Conservation (phyloP, 2,329 filamentous ascomycete genomes). For the Arthrobotrys sphaeroides region DNA sequence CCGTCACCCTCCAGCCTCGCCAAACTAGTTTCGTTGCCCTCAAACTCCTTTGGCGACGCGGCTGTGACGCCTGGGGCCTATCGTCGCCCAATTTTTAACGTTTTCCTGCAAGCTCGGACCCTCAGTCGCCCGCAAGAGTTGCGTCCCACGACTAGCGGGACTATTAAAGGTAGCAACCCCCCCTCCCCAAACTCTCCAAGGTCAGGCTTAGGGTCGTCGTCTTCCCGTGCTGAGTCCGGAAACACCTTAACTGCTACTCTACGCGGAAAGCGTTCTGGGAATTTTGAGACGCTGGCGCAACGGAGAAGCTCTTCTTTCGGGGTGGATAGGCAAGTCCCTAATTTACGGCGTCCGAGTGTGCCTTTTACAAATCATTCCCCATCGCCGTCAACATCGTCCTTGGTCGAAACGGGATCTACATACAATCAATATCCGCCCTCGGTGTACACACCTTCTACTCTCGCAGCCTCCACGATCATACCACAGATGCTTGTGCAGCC, state of each 20-base stretch:
- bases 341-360: conserved; percentile 74
- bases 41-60: conserved; percentile 81
- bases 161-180: conserved; percentile 66
- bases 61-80: conserved; percentile 65
- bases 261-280: conserved; percentile 91
- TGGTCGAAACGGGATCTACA: conserved; percentile 64
- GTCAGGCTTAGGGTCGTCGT: conserved; percentile 55
- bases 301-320: conserved; percentile 93
- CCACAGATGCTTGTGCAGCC: conserved; percentile 82
- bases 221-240: conserved; percentile 80
- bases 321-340: conserved; percentile 72
- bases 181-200: conserved; percentile 66
- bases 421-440: conserved; percentile 77
- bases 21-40: conserved; percentile 89
- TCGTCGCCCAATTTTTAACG: conserved; percentile 83
- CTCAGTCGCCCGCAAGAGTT: conserved; percentile 72
- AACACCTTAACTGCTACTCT: conserved; percentile 86
- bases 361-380: conserved; percentile 75
- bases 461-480: conserved; percentile 87
- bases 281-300: conserved; percentile 80
- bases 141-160: conserved; percentile 78
- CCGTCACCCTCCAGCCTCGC: conserved; percentile 77
- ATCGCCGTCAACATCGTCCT: conserved; percentile 74
- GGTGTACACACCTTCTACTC: conserved; percentile 83
- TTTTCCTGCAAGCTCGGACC: conserved; percentile 79